phyloP scores from a whole-genome alignment of 2,329 filamentous ascomycete species.

The Cryphonectria parasitica region DNA sequence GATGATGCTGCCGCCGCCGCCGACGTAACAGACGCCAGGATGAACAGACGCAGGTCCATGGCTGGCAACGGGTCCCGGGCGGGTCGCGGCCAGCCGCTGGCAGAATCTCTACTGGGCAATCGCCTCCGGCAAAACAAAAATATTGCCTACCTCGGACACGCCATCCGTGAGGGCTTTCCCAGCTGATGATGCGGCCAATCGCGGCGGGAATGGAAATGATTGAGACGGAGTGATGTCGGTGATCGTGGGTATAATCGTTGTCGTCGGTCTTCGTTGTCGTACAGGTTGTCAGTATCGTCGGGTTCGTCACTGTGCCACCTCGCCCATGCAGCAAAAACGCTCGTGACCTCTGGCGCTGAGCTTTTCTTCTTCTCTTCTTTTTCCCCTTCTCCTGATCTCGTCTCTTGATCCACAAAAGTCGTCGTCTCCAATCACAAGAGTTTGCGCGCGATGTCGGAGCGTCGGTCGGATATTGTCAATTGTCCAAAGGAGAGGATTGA shows the following conservation, averaged over 20 bases:
- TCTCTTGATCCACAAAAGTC: not conserved
- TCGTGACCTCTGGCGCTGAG: not conserved
- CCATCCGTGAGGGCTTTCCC: slow-evolving; percentile 22
- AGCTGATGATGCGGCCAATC: not conserved
- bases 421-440: not conserved
- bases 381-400: not conserved
- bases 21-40: slow-evolving; percentile 30
- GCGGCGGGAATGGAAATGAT: not conserved
- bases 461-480: not conserved
- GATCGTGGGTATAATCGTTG: not conserved
- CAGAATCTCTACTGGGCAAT: slow-evolving; percentile 20
- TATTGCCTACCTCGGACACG: slow-evolving; percentile 21
- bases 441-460: not conserved
- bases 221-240: not conserved
- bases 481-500: slow-evolving; percentile 12
- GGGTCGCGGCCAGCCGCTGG: slow-evolving; percentile 35
- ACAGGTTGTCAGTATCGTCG: not conserved
- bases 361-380: not conserved
- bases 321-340: not conserved
- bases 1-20: slow-evolving; percentile 22
- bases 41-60: slow-evolving; percentile 35
- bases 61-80: slow-evolving; percentile 27
- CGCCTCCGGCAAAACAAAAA: slow-evolving; percentile 19
- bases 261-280: slow-evolving; percentile 6
- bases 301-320: not conserved